These are phyloP conservation scores for Rosa multiflora DNA, from an alignment of 306 rosid genomes.

Conservation along the genomic window DNA sequence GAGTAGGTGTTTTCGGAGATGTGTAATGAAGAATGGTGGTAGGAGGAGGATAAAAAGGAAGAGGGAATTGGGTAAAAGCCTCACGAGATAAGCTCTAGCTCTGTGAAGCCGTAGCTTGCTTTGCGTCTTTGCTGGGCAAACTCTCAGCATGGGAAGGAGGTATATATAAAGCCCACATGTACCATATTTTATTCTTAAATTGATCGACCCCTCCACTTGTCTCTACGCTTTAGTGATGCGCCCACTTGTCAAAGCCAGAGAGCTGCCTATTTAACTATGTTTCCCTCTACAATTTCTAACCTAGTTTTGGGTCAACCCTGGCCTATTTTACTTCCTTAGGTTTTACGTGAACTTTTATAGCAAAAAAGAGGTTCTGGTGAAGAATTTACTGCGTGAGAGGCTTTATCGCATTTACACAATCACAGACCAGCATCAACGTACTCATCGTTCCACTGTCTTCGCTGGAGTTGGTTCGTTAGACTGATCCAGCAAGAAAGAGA, in stretches of 20 bases:
- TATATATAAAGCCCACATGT: conserved; percentile 24
- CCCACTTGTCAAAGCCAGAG: neutral
- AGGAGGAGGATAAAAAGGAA: conserved; percentile 9
- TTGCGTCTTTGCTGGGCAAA: conserved; percentile 23
- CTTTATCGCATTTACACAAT: neutral
- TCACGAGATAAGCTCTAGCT: conserved; percentile 15
- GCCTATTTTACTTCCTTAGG: neutral
- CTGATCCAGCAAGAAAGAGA: neutral
- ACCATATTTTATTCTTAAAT: conserved; percentile 11
- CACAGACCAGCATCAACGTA: too few species aligned
- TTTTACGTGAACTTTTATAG: neutral
- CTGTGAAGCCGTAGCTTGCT: neutral
- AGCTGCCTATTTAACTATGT: neutral
- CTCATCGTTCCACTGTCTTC: neutral
- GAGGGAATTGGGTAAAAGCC: conserved; percentile 12
- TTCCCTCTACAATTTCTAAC: neutral
- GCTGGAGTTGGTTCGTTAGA: neutral
- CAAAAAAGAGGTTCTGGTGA: neutral
- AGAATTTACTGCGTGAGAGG: neutral
- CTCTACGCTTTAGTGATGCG: neutral
- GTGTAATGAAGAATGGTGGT: conserved; percentile 1
- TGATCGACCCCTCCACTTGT: neutral
- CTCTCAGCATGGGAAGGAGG: conserved; percentile 1
- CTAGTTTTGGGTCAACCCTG: neutral
- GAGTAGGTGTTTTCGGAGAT: neutral